Evolutionary conservation across 352 stramenopile genomes (phyloP), one percentile per base, ranked within the genome.

Genomic region (Globisporangium megalacanthum): DNA sequence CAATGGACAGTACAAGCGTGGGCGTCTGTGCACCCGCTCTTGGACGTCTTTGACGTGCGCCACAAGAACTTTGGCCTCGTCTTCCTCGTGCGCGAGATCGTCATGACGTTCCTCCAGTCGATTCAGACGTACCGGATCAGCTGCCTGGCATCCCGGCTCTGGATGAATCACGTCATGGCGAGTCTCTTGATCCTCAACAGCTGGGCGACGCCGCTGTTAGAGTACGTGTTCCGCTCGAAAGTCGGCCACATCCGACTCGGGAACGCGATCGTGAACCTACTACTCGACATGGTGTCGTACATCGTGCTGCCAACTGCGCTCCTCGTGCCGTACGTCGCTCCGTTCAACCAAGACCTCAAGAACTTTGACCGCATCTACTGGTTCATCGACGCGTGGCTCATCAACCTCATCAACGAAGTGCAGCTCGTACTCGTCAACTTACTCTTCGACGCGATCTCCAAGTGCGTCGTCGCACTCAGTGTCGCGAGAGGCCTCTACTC

Each of bases 151-250:
- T 63, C 66, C 19, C 61, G 60, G n/a, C 19, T 66, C 11, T 74
- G 65, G 58, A 52, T 79, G 10, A 71, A 79, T n/a, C 62, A 70
- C 11, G 66, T 75, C 13, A 74, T 72, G 46, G 68, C 72, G 2
- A 17, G 33, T 4, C 52, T 76, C 11, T 49, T 79, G 1, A 55
- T 72, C 42, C 22, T 70, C 7, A 76, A 74, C 41, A 74, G 70
- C 35, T 76, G 67, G 70, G 73, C 60, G 1, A 53, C 57, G 37
- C 41, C 49, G 22, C 42, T 54, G n/a, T 41, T 52, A 19, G 19
- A 45, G 20, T 49, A 11, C 36, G 39, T 50, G 35, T 47, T 29
- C 19, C 17, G 15, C 13, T 48, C 17, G 14, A 33, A 20, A 8
- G 35, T 55, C 20, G 55, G 55, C 1, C 6, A 31, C 10, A 44